These are phyloP conservation scores for Phellopilus nigrolimitatus DNA, from an alignment of 1,284 basidiomycete species.

Conservation along the genomic window DNA sequence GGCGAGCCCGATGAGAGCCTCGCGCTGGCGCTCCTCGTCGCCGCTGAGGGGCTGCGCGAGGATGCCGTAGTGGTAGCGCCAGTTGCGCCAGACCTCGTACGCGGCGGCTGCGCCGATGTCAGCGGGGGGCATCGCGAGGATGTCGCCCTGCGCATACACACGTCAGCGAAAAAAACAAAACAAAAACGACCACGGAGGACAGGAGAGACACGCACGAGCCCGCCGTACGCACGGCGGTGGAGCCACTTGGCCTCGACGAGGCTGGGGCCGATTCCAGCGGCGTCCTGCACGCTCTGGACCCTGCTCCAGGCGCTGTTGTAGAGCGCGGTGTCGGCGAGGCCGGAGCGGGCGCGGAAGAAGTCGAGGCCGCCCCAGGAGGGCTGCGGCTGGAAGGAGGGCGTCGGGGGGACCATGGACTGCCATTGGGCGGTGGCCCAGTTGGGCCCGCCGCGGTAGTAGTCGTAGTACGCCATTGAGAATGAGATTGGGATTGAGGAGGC, in stretches of 20 bases:
- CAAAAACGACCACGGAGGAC: no score
- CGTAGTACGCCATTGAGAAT: conserved; percentile 29
- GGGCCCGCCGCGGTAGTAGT: conserved; percentile 25
- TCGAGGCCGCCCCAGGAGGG: conserved; percentile 26
- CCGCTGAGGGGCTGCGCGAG: conserved; percentile 23
- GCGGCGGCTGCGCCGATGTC: conserved; percentile 26
- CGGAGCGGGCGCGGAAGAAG: conserved; percentile 25
- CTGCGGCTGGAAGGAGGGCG: conserved; percentile 27
- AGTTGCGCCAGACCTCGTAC: conserved; percentile 24
- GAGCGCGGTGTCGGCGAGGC: conserved; percentile 8
- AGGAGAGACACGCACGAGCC: conserved; percentile 22
- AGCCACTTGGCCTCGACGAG: conserved; percentile 23
- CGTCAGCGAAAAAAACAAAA: no score
- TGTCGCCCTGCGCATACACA: conserved; percentile 16
- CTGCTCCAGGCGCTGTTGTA: conserved; percentile 27
- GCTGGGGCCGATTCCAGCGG: conserved; percentile 5
- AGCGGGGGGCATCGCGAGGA: conserved; percentile 14
- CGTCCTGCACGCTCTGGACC: conserved; percentile 21
- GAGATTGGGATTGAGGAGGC: no score
- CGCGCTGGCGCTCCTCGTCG: conserved; percentile 23
- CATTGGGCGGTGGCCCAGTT: conserved; percentile 23
- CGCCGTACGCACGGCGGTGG: conserved; percentile 28
- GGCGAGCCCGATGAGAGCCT: conserved; percentile 25
- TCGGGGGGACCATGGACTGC: conserved; percentile 24
- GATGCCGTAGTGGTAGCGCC: conserved; percentile 23